Percentiles rank a stretch among this genome's conserved stretches.
Evolutionary conservation across 108 stramenopile species (phyloP).

Genomic region (Nitzschia sp.): DNA sequence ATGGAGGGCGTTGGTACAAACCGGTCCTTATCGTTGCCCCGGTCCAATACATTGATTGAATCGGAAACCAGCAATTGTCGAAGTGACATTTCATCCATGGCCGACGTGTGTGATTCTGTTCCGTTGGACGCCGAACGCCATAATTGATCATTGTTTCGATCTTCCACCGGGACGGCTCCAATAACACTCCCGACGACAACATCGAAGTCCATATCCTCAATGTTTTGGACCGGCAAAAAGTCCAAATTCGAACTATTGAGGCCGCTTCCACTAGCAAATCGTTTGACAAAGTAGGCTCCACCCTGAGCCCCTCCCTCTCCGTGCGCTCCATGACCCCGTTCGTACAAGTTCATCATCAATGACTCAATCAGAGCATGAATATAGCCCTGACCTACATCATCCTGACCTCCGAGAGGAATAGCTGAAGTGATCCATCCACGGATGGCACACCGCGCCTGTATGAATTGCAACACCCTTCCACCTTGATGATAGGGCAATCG

Average conservation of each 20-base stretch:
- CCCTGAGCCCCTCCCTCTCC: conserved; percentile 81
- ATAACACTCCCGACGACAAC: conserved; percentile 56
- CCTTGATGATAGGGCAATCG: conserved; percentile 74
- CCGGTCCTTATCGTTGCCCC: conserved; percentile 55
- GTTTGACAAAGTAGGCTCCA: conserved; percentile 65
- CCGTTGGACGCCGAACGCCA: conserved; percentile 87
- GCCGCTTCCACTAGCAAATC: conserved; percentile 74
- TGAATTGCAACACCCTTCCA: conserved; percentile 73
- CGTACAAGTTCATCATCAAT: conserved; percentile 85
- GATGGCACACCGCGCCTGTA: conserved; percentile 81
- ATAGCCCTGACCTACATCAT: conserved; percentile 86
- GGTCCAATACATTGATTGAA: conserved; percentile 69
- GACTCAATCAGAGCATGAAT: conserved; percentile 67
- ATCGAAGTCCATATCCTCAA: conserved; percentile 71
- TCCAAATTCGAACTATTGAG: conserved; percentile 82
- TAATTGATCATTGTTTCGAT: conserved; percentile 82
- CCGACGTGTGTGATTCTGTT: conserved; percentile 83
- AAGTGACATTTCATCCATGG: conserved; percentile 77
- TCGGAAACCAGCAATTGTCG: conserved; percentile 76
- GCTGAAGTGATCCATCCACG: conserved; percentile 80
- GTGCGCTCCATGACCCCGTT: conserved; percentile 80
- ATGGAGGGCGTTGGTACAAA: conserved; percentile 66
- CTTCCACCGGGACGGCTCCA: conserved; percentile 70
- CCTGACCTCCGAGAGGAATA: conserved; percentile 68
- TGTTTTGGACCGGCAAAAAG: conserved; percentile 79